Evolutionary conservation across 2,329 filamentous ascomycete genomes (phyloP).

Genomic region (Lasiodiplodia sp.): DNA sequence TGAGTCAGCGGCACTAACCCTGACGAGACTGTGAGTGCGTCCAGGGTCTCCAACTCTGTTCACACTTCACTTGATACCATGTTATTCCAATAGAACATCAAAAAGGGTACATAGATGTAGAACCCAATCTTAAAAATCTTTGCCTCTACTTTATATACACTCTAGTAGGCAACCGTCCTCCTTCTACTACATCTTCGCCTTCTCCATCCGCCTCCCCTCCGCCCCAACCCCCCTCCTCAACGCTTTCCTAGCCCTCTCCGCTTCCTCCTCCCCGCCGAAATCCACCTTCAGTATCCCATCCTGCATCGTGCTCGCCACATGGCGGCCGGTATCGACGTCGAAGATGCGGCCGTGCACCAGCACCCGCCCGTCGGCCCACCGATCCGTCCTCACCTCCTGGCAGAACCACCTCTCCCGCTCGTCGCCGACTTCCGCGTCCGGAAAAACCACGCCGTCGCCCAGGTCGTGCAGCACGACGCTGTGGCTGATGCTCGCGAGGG

Average conservation of each 20-base stretch:
- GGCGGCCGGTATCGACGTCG: constrained; percentile 38
- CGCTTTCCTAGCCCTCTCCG: neutral
- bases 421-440: neutral
- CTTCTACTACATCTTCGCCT: constrained; percentile 1
- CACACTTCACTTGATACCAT: constrained; percentile 4
- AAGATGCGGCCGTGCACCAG: constrained; percentile 40
- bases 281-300: constrained; percentile 41
- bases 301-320: constrained; percentile 46
- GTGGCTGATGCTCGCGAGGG: neutral
- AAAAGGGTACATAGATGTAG: neutral
- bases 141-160: neutral
- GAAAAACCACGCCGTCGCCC: neutral
- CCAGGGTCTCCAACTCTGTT: neutral
- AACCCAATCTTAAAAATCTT: neutral
- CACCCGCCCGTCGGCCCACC: constrained; percentile 39
- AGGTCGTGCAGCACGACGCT: neutral
- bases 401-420: constrained; percentile 44
- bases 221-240: neutral
- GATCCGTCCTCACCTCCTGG: constrained; percentile 39
- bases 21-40: neutral
- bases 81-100: neutral
- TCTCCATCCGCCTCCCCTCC: neutral
- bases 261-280: neutral
- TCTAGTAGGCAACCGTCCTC: neutral
- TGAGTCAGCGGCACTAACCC: neutral